Evolutionary conservation across 176 grass and related monocot genomes (phyloP).

Genomic region (Eleusine indica): DNA sequence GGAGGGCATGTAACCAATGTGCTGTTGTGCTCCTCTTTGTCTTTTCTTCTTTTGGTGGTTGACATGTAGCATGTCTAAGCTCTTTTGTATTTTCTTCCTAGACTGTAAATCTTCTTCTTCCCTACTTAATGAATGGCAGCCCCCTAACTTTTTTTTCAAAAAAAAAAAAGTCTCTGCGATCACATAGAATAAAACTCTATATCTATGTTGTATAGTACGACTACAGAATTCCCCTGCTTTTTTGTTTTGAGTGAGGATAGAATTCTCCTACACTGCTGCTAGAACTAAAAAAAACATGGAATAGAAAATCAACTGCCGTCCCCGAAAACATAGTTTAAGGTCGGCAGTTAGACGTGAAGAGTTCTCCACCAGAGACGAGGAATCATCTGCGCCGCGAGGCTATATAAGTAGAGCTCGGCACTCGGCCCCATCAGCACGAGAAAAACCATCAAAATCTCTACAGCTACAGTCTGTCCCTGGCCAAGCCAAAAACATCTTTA

Average conservation of each 20-base stretch:
- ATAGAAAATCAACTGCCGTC: neutral
- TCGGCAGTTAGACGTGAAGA: constrained; percentile 19
- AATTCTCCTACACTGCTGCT: neutral
- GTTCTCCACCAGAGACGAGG: constrained; percentile 6
- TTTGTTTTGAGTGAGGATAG: too few relatives aligned
- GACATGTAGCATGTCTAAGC: too few relatives aligned
- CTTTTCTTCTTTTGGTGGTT: too few relatives aligned
- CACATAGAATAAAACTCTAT: neutral
- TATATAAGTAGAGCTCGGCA: constrained; percentile 42
- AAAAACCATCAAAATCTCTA: neutral
- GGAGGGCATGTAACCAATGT: too few relatives aligned
- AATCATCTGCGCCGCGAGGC: constrained; percentile 1
- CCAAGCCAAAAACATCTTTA: neutral
- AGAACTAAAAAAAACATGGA: neutral
- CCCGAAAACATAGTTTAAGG: neutral
- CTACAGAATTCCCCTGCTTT: too few relatives aligned
- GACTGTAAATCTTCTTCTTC: too few relatives aligned
- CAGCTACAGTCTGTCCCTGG: neutral
- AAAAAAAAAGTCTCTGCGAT: neutral
- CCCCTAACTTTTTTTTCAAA: too few relatives aligned
- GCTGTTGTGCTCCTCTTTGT: too few relatives aligned
- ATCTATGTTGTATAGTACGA: neutral
- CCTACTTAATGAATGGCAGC: too few relatives aligned
- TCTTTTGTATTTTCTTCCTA: too few relatives aligned
- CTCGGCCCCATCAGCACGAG: neutral